phyloP scores from a whole-genome alignment of 371 early-diverging fungal genomes.

The Mortierella sp. region DNA sequence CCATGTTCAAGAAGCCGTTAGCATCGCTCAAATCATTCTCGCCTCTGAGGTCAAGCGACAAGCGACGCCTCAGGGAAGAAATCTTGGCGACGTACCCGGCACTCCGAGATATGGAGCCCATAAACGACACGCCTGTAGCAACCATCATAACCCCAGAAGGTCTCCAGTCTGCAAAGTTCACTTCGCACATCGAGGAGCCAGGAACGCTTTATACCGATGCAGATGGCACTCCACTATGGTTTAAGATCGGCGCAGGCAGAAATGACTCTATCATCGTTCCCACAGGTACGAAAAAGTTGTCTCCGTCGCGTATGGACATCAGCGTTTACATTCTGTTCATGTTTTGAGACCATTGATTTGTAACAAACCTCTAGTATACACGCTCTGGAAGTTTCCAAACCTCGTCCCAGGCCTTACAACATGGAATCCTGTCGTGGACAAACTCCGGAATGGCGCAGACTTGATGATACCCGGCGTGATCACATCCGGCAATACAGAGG shows the following conservation, averaged over 20 bases:
- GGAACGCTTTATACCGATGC: constrained; percentile 69
- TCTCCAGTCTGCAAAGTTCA: constrained; percentile 71
- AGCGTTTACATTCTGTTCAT: not conserved
- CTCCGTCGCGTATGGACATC: not conserved
- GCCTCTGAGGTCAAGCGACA: constrained; percentile 69
- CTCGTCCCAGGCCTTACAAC: constrained; percentile 72
- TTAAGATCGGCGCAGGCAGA: constrained; percentile 59
- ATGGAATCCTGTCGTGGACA: constrained; percentile 67
- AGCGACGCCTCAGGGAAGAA: constrained; percentile 66
- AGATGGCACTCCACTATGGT: constrained; percentile 69
- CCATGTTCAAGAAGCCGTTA: constrained; percentile 72
- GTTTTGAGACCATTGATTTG: not conserved
- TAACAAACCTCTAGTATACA: constrained; percentile 60
- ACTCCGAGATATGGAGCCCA: constrained; percentile 44
- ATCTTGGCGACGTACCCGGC: constrained; percentile 62
- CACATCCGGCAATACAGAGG: constrained; percentile 54
- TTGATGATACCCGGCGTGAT: constrained; percentile 75
- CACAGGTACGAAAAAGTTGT: constrained; percentile 23
- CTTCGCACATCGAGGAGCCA: constrained; percentile 64
- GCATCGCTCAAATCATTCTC: constrained; percentile 67
- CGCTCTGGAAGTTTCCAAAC: constrained; percentile 69
- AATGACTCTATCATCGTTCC: constrained; percentile 40
- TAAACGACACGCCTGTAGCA: constrained; percentile 22
- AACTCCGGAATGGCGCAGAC: constrained; percentile 75
- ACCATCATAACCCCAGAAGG: constrained; percentile 62